Base-by-base conservation (phyloP, 73 alveolate genomes). In the Paramecium caudatum region DNA sequence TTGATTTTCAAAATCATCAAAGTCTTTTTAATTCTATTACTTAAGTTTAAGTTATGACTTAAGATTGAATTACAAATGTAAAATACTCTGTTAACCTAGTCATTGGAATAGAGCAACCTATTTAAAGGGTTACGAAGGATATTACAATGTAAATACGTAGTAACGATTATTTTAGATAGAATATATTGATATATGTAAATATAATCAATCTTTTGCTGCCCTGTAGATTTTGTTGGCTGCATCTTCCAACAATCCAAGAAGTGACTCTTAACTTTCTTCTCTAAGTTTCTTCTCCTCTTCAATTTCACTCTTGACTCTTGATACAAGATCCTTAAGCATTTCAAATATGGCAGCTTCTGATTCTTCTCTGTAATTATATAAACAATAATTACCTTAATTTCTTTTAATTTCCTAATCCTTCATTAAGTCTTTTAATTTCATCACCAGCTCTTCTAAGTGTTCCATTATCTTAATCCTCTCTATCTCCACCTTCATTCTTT, bases 331-430 rank as follows among this genome's bases (percentile, higher is more conserved):
- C 84, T 95, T 96, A 16, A 97, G 96, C 96, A 95, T 93, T 69
- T 94, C 99, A 33, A 98, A 85, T 27, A 98, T 96, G 23, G 96
- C 91, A 68, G 98, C 98, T 91, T 98, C 99, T 25, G 98, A 95
- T 90, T 96, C 98, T 80, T 98, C 99, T 85, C 99, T 94, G 16
- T 84, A 50, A 25, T 33, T 33, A 65, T 30, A 69, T 41, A 3
- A 39, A 74, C 62, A 63, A 32, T 30, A 37, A 68, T n/a, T 68
- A 25, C 84, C 37, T 74, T 41, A 34, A 45, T 34, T 74, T 86
- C 88, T 86, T 86, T 86, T 86, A 43, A 61, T 70, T 86, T 5
- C 82, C 74, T 19, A 86, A 55, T 46, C 68, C 82, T 70, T 86
- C 93, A 62, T 86, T 70, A 34, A 86, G 43, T 47, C 84, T 86